Conservation (phyloP, 2,329 filamentous ascomycete genomes). For the Nigrograna mackinnonii region DNA sequence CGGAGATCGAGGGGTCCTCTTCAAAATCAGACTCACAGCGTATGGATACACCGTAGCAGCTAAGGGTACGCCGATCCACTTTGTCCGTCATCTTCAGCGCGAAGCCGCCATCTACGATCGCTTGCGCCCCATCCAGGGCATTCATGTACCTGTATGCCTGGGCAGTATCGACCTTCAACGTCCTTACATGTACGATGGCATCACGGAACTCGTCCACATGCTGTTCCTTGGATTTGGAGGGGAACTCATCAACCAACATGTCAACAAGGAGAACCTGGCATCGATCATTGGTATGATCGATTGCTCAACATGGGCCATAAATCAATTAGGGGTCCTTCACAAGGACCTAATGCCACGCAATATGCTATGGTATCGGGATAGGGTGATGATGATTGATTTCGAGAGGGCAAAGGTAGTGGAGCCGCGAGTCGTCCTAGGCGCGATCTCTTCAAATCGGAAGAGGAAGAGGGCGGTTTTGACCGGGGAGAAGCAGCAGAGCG, state of each 20-base stretch:
- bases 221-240: constrained; percentile 27
- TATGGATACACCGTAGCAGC: constrained; percentile 50
- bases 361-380: constrained; percentile 18
- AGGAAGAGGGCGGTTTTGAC: neutral
- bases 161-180: constrained; percentile 21
- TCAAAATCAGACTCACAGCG: constrained; percentile 44
- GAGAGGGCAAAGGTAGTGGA: constrained; percentile 18
- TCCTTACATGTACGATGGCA: constrained; percentile 22
- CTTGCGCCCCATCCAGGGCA: constrained; percentile 21
- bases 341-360: constrained; percentile 19
- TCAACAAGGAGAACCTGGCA: neutral
- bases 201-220: constrained; percentile 20
- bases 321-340: constrained; percentile 15
- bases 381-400: constrained; percentile 23
- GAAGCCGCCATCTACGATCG: constrained; percentile 22
- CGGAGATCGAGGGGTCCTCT: constrained; percentile 44
- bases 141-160: constrained; percentile 22
- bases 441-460: constrained; percentile 1
- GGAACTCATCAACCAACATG: constrained; percentile 8
- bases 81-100: constrained; percentile 14
- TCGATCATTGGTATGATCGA: constrained; percentile 8
- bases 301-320: constrained; percentile 11
- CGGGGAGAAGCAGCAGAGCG: neutral
- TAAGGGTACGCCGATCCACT: constrained; percentile 42
- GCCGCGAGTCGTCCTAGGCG: neutral